Percentiles rank a stretch among this genome's conserved stretches.
Conservation (phyloP, 257 asterid species). For the Lavandula angustifolia region DNA sequence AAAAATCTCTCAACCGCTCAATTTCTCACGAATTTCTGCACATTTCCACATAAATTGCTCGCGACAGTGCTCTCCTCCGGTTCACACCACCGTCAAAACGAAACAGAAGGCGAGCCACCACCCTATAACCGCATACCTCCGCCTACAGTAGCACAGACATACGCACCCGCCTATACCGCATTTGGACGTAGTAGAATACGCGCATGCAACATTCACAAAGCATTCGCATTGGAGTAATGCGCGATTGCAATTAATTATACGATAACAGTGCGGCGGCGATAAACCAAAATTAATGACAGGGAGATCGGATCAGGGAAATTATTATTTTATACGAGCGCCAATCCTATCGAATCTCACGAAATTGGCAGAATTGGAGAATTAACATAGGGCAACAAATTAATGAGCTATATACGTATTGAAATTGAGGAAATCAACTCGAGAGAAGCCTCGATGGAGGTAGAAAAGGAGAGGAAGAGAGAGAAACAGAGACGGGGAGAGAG, state of each 20-base stretch:
- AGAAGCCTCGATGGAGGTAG: conserved; percentile 45
- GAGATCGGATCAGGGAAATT: conserved; percentile 54
- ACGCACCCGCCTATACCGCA: conserved; percentile 18
- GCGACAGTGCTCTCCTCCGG: conserved; percentile 24
- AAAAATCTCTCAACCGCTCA: conserved; percentile 29
- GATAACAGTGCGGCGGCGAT: conserved; percentile 20
- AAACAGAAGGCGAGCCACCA: conserved; percentile 31
- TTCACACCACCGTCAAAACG: conserved; percentile 30
- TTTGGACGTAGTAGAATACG: conserved; percentile 13
- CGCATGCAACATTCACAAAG: conserved; percentile 18
- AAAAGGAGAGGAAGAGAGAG: conserved; percentile 20
- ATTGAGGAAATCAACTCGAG: conserved; percentile 36
- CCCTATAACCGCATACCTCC: conserved; percentile 37
- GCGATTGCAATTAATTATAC: conserved; percentile 30
- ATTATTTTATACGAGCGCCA: conserved; percentile 16
- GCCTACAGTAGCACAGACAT: conserved; percentile 19
- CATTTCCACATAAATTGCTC: conserved; percentile 25
- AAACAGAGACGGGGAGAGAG: too few species aligned
- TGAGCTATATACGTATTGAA: not conserved
- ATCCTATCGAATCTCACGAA: conserved; percentile 1
- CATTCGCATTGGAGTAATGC: conserved; percentile 25
- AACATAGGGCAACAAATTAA: conserved; percentile 6
- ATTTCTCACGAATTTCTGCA: conserved; percentile 21
- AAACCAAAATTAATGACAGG: conserved; percentile 26
- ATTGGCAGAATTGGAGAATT: conserved; percentile 15